phyloP scores from a whole-genome alignment of 257 asterid genomes.

The Penstemon eatonii region DNA sequence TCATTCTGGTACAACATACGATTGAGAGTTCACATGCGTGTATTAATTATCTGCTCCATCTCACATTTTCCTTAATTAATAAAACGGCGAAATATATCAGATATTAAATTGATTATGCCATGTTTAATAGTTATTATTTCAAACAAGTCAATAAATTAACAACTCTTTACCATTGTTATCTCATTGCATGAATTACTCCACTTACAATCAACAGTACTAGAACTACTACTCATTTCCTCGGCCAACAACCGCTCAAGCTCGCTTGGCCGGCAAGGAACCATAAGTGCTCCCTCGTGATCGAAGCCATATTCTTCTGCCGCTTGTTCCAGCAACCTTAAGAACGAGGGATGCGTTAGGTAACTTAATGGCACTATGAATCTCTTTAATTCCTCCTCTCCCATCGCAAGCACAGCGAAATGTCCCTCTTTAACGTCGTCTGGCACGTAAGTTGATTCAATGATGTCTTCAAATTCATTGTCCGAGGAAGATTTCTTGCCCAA shows the following conservation, averaged over 20 bases:
- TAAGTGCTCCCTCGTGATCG: conserved; percentile 64
- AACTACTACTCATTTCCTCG: conserved; percentile 21
- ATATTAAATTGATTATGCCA: neutral
- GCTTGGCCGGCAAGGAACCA: conserved; percentile 59
- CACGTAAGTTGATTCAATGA: conserved; percentile 20
- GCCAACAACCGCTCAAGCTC: conserved; percentile 40
- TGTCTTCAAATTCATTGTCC: conserved; percentile 8
- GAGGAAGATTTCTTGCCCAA: conserved; percentile 33
- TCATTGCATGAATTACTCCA: conserved; percentile 24
- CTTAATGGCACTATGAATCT: conserved; percentile 68
- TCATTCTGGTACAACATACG: too few relatives aligned
- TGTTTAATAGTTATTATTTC: neutral
- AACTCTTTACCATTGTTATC: conserved; percentile 32
- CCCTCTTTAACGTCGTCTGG: conserved; percentile 63
- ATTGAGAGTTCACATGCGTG: too few relatives aligned
- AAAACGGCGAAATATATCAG: neutral
- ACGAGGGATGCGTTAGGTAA: conserved; percentile 60
- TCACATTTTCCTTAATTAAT: neutral
- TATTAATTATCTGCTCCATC: too few relatives aligned
- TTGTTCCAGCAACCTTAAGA: conserved; percentile 58
- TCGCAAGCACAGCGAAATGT: conserved; percentile 50
- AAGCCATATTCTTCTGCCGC: conserved; percentile 86
- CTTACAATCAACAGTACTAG: conserved; percentile 10
- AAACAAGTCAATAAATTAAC: conserved; percentile 6
- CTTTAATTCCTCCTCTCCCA: conserved; percentile 42